phyloP scores from a whole-genome alignment of 2,329 filamentous ascomycete genomes.

The Massarina eburnea region DNA sequence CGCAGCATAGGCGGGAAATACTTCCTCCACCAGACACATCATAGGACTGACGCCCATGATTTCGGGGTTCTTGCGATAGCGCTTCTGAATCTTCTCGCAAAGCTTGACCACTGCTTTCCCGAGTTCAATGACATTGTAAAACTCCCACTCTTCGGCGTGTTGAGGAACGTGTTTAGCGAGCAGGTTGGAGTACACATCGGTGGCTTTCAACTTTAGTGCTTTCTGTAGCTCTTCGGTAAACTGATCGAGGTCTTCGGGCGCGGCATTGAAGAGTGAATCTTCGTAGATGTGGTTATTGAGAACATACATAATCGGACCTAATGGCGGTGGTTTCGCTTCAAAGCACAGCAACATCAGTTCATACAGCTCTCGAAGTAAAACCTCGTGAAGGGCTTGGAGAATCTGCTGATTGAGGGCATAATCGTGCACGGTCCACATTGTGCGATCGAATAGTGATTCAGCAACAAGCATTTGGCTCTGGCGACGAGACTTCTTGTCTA shows the following conservation, averaged over 20 bases:
- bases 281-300: slow-evolving; percentile 79
- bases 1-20: slow-evolving; percentile 86
- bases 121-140: slow-evolving; percentile 85
- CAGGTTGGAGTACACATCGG: slow-evolving; percentile 75
- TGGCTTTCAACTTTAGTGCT: slow-evolving; percentile 72
- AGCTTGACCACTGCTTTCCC: slow-evolving; percentile 84
- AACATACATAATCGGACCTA: slow-evolving; percentile 77
- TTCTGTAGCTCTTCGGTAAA: slow-evolving; percentile 73
- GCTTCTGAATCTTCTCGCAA: slow-evolving; percentile 86
- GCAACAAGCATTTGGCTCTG: slow-evolving; percentile 47
- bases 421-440: slow-evolving; percentile 54
- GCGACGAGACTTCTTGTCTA: slow-evolving; percentile 62
- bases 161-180: slow-evolving; percentile 79
- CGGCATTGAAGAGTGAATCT: slow-evolving; percentile 74
- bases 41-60: slow-evolving; percentile 76
- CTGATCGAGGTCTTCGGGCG: slow-evolving; percentile 68
- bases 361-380: slow-evolving; percentile 82
- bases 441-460: slow-evolving; percentile 50
- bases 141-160: slow-evolving; percentile 82
- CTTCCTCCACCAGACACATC: slow-evolving; percentile 75
- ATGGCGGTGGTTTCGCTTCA: slow-evolving; percentile 79
- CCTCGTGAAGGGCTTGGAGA: slow-evolving; percentile 74
- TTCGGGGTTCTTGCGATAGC: slow-evolving; percentile 83
- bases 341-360: slow-evolving; percentile 86
- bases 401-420: slow-evolving; percentile 68